Evolutionary conservation across 768 basidiomycete genomes (phyloP), one percentile per base, ranked within the genome.

Genomic region (Lentinula sp.): DNA sequence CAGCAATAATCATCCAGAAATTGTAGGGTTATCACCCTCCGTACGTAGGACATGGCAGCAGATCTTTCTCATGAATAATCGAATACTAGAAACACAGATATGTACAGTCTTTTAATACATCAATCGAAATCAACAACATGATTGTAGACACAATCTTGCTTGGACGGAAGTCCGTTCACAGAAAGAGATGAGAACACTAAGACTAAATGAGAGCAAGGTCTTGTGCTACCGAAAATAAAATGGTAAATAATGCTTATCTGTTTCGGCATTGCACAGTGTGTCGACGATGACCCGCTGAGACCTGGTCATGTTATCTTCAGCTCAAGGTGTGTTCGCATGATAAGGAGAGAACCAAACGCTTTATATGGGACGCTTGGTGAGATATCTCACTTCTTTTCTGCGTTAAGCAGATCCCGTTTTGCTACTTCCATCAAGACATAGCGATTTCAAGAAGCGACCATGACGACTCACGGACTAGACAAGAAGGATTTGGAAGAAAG

Each of bases 1-100:
- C 93, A 40, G 92, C 95, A 40, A 79, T 98, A 65, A 81, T 97
- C 62, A 83, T 98, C 64, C 93, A 96, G 77, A 91, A 85, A 70
- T 70, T 96, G 70, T 95, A 80, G 84, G 71, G 48, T 23, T 59
- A 28, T 40, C 28, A 45, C 4, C 9, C 2, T 53, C n/a, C 49
- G 63, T 61, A 57, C 66, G 23, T 61, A 50, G 57, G 11, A 39
- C 42, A 32, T 35, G 32, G 55, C 34, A 45, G 37, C 7, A 39
- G 37, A 13, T 39, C 62, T 62, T 60, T 42, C 43, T 63, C 62
- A 62, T 51, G 45, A 49, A 61, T 60, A 62, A 56, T 53, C 52
- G 40, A 62, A 64, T 61, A 61, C 49, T 61, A 63, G 42, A 16
- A 46, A 61, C 7, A n/a, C 23, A 48, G 23, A 48, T 18, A 18